Conservation (phyloP, 1,139 yeast genomes). For the Pneumocystis murina region DNA sequence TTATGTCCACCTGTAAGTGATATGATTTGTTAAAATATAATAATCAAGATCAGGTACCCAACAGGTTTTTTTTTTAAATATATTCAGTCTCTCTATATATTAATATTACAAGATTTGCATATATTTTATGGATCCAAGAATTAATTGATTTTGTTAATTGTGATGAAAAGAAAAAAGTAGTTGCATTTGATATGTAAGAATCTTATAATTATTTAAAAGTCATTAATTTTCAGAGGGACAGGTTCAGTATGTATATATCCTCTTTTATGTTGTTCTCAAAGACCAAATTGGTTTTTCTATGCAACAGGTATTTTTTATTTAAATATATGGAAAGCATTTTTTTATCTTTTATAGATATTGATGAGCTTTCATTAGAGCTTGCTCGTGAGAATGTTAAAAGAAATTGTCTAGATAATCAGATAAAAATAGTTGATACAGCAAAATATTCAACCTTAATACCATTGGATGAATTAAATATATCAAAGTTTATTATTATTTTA, state of each 20-base stretch:
- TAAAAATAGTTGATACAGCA: constrained; percentile 6
- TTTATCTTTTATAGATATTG: constrained; percentile 13
- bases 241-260: constrained; percentile 18
- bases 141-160: constrained; percentile 9
- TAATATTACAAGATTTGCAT: constrained; percentile 16
- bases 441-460: constrained; percentile 1
- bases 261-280: constrained; percentile 13
- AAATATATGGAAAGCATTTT: neutral
- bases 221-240: constrained; percentile 13
- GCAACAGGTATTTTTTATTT: constrained; percentile 13
- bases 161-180: neutral
- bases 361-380: constrained; percentile 9
- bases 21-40: neutral
- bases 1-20: constrained; percentile 16
- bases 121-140: constrained; percentile 17
- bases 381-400: constrained; percentile 13
- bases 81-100: neutral
- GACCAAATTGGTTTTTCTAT: constrained; percentile 14
- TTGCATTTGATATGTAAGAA: constrained; percentile 12
- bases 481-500: constrained; percentile 1
- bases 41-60: neutral
- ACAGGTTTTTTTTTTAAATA: neutral
- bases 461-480: neutral
- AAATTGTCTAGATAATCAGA: constrained; percentile 13
- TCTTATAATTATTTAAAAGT: neutral